Base-by-base conservation (phyloP, 441 rosid species). In the Populus hybrid region DNA sequence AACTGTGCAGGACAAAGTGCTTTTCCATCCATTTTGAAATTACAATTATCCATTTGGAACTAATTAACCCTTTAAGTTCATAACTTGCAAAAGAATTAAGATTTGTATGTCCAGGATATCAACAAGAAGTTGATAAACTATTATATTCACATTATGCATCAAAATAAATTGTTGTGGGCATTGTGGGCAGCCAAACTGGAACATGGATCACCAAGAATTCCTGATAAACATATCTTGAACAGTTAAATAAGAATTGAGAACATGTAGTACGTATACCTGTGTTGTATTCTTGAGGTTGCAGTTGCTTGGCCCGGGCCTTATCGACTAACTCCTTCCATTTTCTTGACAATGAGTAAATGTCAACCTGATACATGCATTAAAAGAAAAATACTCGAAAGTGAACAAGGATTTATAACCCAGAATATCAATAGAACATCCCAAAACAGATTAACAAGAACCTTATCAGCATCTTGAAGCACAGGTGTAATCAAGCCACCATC, bases 311-410 rank as follows among this genome's bases (percentile, higher is more conserved):
- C 56, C 95, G 86, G 77, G 99, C 99, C 86, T 91, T 95, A 75
- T 90, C 97, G 69, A 95, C 98, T 81, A 94, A 84, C 85, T 95
- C 99, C 87, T 92, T 95, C 98, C 99, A 95, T 82, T 92, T 92
- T 77, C 99, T 94, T 69, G 97, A 94, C 88, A 94, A 84, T 8
- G 98, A 81, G 84, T 91, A 95, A 78, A 94, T 92, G 81, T 95
- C 97, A 83, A 88, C 92, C 98, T 95, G 78, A 80, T 84, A 72
- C 35, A 80, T n/a, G 63, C 4, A 72, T 6, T 5, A 73, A 26
- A 31, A 64, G 11, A 24, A 35, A 11, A 21, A 20, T 29, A 9
- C 18, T 8, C 16, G 9, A 35, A 9, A 53, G 24, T 35, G 28
- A 71, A 59, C 8, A 72, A 61, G 68, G 38, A 24, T 23, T 31